Conservation (phyloP, 345 rosid species). For the Eucalyptus decipiens region DNA sequence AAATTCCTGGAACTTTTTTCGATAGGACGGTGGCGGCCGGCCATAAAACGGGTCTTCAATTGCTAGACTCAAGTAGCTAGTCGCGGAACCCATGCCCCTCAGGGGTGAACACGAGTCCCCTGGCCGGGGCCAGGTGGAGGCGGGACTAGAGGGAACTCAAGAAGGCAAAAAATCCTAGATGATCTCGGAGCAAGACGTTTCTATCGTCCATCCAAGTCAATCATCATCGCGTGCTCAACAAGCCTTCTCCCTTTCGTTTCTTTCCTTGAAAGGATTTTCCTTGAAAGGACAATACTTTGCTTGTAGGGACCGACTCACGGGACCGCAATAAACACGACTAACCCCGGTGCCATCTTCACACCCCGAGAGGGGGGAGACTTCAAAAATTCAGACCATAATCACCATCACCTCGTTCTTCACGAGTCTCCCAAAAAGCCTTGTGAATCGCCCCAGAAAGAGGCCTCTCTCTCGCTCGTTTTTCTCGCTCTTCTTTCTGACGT, state of each 20-base stretch:
- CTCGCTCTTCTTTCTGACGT: neutral
- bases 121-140: neutral
- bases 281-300: neutral
- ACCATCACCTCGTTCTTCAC: neutral
- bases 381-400: neutral
- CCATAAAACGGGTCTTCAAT: neutral
- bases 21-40: neutral
- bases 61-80: neutral
- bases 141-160: neutral
- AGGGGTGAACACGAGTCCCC: rapidly evolving
- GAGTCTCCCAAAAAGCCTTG: neutral
- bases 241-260: neutral
- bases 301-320: neutral
- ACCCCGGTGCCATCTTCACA: neutral
- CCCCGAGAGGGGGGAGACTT: neutral
- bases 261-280: neutral
- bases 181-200: neutral
- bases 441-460: neutral
- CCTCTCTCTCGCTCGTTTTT: neutral
- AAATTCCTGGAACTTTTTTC: neutral
- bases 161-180: neutral
- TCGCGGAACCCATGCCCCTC: rapidly evolving
- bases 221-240: neutral
- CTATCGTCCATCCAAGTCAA: rapidly evolving
- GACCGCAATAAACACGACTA: neutral